These are phyloP conservation scores for Toxicodendron radicans DNA, from an alignment of 345 rosid genomes.

Conservation along the genomic window DNA sequence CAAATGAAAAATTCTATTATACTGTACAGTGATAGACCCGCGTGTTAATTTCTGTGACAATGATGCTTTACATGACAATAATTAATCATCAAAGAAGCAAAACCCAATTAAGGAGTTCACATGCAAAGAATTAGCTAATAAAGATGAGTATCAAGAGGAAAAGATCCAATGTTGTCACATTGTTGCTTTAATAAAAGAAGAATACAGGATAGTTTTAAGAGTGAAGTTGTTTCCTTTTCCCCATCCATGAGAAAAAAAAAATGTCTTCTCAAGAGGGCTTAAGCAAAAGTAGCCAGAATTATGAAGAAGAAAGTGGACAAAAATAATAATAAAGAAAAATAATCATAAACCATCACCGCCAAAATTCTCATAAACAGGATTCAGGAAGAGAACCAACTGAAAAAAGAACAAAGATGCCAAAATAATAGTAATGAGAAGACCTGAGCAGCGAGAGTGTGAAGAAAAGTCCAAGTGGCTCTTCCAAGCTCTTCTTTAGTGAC, in stretches of 20 bases:
- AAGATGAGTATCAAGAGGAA: no score
- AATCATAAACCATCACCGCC: neutral
- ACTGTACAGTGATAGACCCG: neutral
- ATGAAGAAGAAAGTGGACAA: no score
- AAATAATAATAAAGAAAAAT: no score
- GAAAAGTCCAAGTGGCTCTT: conserved; percentile 93
- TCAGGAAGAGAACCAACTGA: conserved; percentile 5
- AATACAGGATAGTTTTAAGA: no score
- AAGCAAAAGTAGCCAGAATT: no score
- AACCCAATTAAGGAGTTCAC: neutral
- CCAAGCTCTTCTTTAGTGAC: conserved; percentile 93
- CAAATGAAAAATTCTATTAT: neutral
- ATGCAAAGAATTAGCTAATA: no score
- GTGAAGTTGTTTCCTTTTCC: no score
- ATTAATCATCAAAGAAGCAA: neutral
- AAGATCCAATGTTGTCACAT: no score
- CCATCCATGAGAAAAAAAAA: no score
- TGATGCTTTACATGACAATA: neutral
- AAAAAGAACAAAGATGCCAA: neutral
- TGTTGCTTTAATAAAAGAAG: no score
- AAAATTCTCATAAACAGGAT: neutral
- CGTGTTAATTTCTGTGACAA: neutral
- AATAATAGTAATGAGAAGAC: conserved; percentile 31
- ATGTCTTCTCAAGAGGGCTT: no score
- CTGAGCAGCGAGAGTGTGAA: conserved; percentile 97